Evolutionary conservation across 495 filamentous ascomycete species (phyloP).

Genomic region (Xylaria acuta): DNA sequence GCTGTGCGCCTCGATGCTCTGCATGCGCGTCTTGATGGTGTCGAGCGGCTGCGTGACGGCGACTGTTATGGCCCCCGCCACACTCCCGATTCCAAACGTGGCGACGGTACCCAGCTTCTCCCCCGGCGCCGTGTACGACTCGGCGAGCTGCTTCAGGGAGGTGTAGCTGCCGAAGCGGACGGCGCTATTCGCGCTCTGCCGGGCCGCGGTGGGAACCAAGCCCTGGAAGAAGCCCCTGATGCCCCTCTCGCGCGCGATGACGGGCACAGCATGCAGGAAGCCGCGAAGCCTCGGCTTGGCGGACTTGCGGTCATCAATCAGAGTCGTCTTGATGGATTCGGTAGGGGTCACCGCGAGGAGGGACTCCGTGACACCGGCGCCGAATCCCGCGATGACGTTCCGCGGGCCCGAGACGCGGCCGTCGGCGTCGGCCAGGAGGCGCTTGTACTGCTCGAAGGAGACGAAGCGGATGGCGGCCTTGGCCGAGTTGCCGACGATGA

Average conservation of each 20-base stretch:
- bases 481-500: conserved; percentile 94
- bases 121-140: conserved; percentile 89
- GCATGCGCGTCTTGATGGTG: conserved; percentile 97
- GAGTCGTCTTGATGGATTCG: conserved; percentile 95
- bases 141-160: conserved; percentile 85
- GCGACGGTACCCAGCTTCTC: conserved; percentile 90
- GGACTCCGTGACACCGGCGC: conserved; percentile 93
- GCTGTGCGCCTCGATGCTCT: conserved; percentile 85
- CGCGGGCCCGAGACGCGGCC: conserved; percentile 89
- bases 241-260: conserved; percentile 88
- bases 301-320: conserved; percentile 96
- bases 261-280: conserved; percentile 85
- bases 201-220: conserved; percentile 90
- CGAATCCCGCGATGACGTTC: conserved; percentile 93
- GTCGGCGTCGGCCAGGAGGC: conserved; percentile 77
- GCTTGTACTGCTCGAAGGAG: conserved; percentile 92
- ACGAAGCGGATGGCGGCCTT: conserved; percentile 98
- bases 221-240: conserved; percentile 94
- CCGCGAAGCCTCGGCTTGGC: conserved; percentile 84
- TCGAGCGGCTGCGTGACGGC: conserved; percentile 91
- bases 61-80: conserved; percentile 92
- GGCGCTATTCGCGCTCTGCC: conserved; percentile 94
- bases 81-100: conserved; percentile 89
- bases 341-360: conserved; percentile 94
- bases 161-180: conserved; percentile 90